phyloP scores from a whole-genome alignment of 1,284 basidiomycete genomes.

The Sanghuangporus sanghuang region DNA sequence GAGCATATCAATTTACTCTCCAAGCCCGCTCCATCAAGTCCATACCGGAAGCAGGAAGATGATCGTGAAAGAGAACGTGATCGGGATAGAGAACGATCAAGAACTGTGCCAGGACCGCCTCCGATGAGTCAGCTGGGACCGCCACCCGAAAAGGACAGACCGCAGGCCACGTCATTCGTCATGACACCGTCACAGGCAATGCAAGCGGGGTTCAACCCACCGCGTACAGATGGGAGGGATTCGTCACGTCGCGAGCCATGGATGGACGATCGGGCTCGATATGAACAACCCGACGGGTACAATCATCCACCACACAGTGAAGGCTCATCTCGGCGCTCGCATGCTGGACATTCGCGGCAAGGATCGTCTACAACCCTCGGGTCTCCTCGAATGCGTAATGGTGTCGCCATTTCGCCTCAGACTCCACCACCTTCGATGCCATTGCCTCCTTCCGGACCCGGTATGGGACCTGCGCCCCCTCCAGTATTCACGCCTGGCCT shows the following conservation, averaged over 20 bases:
- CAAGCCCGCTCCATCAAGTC: conserved; percentile 7
- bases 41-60: conserved; percentile 15
- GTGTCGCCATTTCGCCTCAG: neutral
- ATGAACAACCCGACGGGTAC: neutral
- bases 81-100: conserved; percentile 19
- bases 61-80: conserved; percentile 18
- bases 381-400: conserved; percentile 12
- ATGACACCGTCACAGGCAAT: conserved; percentile 42
- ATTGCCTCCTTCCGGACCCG: conserved; percentile 2
- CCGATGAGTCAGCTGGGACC: conserved; percentile 22
- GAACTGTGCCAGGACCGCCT: conserved; percentile 25
- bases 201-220: conserved; percentile 22
- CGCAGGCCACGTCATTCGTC: conserved; percentile 38
- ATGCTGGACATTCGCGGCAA: conserved; percentile 9
- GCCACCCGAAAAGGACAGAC: conserved; percentile 10
- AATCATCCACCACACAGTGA: neutral
- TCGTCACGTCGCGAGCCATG: conserved; percentile 9
- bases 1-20: conserved; percentile 12
- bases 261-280: conserved; percentile 7
- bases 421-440: neutral
- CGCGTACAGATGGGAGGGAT: conserved; percentile 19
- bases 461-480: conserved; percentile 6
- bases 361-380: conserved; percentile 4
- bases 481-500: conserved; percentile 4
- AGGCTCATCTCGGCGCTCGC: neutral